A percentile compares a stretch with the other conserved stretches of the same genome.
These are phyloP conservation scores for Bidens hawaiensis DNA, from an alignment of 140 eudicot species.

Conservation along the genomic window DNA sequence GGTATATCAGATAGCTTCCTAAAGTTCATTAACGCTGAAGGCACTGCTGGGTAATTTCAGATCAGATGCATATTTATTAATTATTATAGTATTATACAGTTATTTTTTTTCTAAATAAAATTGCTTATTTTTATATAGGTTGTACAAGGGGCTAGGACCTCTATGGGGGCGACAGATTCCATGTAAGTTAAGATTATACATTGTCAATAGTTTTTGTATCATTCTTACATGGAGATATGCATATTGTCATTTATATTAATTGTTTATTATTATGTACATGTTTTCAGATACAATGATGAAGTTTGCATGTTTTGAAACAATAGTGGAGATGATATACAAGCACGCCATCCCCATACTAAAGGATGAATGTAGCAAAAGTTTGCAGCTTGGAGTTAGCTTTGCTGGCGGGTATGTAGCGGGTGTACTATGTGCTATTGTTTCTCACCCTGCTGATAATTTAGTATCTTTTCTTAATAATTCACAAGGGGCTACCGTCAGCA, in stretches of 20 bases:
- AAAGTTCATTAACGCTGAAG: conserved; percentile 63
- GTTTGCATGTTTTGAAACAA: conserved; percentile 79
- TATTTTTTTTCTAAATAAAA: not conserved
- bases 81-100: no score
- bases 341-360: conserved; percentile 74
- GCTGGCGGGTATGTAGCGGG: conserved; percentile 93
- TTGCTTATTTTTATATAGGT: conserved; percentile 44
- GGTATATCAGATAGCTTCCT: conserved; percentile 78
- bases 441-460: conserved; percentile 95
- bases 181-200: conserved; percentile 42
- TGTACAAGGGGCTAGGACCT: conserved; percentile 82
- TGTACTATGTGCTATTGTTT: conserved; percentile 76
- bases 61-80: not conserved
- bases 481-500: conserved; percentile 75
- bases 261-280: not conserved
- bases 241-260: not conserved
- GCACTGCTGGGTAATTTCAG: conserved; percentile 49
- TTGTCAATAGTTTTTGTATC: not conserved
- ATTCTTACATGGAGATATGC: not conserved
- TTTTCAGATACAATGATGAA: conserved; percentile 92
- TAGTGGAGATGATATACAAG: conserved; percentile 75
- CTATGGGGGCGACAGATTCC: conserved; percentile 95
- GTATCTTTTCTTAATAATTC: conserved; percentile 92
- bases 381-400: conserved; percentile 92
- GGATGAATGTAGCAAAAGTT: conserved; percentile 63